Evolutionary conservation across 2,329 filamentous ascomycete genomes (phyloP), one percentile per base, ranked within the genome.

Genomic region (Emergomyces africanus): DNA sequence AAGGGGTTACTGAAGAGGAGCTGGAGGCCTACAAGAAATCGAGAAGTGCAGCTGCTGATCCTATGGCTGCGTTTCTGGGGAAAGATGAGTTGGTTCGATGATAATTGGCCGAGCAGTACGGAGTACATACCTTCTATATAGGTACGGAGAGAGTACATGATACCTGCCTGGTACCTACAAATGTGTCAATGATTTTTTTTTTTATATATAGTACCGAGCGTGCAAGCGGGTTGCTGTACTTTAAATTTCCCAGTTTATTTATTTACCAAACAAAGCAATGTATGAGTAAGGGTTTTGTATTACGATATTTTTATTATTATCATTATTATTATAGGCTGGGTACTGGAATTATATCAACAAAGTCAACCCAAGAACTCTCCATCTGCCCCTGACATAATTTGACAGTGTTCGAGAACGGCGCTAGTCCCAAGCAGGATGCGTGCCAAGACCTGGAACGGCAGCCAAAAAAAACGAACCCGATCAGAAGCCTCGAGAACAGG

Each of bases 1-100:
- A 83, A 25, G 88, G 87, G 0, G 81, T 94, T 14, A 85, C 86
- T 0, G 89, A 95, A 68, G 88, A 87, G 59, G 90, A 96, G 64
- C 81, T 96, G 76, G 91, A 96, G 60, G 84, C 87, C 61, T 96
- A 95, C 71, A 83, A 90, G 66, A 82, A 83, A 65, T 91, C 90
- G 70, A 80, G 86, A 63, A 82, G 83, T 57, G 84, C 83, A 33
- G 84, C 85, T 0, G 82, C 89, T 63, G 91, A 96, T 75, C 91
- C 91, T 0, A 96, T 96, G 91, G 88, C 89, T 1, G 85, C 83
- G 5, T 83, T 89, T 65, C 72, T 95, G 51, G 88, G 87, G 28
- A 88, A 84, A 69, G 87, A 90, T 68, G 83, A 88, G 66, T 70
- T 88, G 63, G 59, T 62, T 44, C 58, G 41, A 46, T 64, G 54